phyloP scores from a whole-genome alignment of 2,329 filamentous ascomycete species.

The Aspergillus tubingensis region DNA sequence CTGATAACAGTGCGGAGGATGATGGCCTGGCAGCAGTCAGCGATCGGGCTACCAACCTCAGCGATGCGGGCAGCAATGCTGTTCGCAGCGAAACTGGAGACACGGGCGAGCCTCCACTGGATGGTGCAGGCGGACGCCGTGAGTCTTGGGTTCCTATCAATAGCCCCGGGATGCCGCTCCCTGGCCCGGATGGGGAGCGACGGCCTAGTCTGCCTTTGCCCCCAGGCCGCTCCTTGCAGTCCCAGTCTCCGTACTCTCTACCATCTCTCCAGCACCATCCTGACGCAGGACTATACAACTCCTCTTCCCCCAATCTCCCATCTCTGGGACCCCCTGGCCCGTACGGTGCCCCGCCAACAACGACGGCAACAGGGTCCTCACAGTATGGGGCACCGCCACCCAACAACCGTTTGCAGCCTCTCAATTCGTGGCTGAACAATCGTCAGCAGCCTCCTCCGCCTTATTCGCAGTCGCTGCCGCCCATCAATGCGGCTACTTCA shows the following conservation, averaged over 20 bases:
- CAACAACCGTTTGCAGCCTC: conserved; percentile 40
- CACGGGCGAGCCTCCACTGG: conserved; percentile 29
- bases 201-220: conserved; percentile 43
- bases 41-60: conserved; percentile 38
- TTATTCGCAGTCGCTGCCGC: conserved; percentile 43
- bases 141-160: conserved; percentile 47
- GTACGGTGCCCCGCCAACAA: conserved; percentile 24
- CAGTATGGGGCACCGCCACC: conserved; percentile 28
- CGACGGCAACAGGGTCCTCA: conserved; percentile 26
- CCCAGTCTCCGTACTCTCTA: conserved; percentile 38
- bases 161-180: conserved; percentile 35
- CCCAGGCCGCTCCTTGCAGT: conserved; percentile 35
- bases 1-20: conserved; percentile 36
- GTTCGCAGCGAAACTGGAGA: conserved; percentile 45
- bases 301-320: conserved; percentile 36
- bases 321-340: conserved; percentile 29
- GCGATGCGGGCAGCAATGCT: conserved; percentile 44
- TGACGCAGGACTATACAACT: conserved; percentile 32
- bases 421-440: conserved; percentile 41
- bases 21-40: conserved; percentile 29
- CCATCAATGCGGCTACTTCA: conserved; percentile 36
- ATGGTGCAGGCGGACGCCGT: conserved; percentile 37
- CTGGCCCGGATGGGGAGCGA: conserved; percentile 36
- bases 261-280: conserved; percentile 40
- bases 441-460: conserved; percentile 36